These are phyloP conservation scores for Alternaria sp. DNA, from an alignment of 2,329 filamentous ascomycete species.

Conservation along the genomic window DNA sequence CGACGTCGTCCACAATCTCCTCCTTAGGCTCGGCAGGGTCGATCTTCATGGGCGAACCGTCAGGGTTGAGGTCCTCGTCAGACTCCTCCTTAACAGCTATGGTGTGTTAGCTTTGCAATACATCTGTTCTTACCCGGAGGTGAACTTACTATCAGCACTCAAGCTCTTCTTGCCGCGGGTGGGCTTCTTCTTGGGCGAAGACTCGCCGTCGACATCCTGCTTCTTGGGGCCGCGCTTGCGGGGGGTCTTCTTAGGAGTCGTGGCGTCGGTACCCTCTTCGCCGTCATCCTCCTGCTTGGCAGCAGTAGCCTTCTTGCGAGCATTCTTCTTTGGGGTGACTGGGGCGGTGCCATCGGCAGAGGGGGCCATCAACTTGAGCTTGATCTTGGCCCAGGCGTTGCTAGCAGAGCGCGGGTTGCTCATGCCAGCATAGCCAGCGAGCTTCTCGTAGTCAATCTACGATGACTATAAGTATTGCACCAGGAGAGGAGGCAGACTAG, in stretches of 20 bases:
- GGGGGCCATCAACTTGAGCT: constrained; percentile 38
- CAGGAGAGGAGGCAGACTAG: background rate
- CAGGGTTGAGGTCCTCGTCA: constrained; percentile 11
- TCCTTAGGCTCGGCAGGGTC: constrained; percentile 7
- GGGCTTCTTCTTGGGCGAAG: constrained; percentile 44
- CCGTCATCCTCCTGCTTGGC: constrained; percentile 19
- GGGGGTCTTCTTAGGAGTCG: constrained; percentile 39
- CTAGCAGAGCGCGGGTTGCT: constrained; percentile 48
- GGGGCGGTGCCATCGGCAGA: constrained; percentile 17
- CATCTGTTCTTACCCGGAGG: background rate
- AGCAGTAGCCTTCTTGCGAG: constrained; percentile 27
- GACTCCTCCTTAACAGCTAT: constrained; percentile 22
- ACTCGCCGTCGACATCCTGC: constrained; percentile 43
- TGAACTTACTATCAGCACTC: constrained; percentile 29
- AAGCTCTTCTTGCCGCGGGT: constrained; percentile 35
- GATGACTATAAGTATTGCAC: constrained; percentile 13
- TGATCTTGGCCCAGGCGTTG: constrained; percentile 51
- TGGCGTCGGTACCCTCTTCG: constrained; percentile 21
- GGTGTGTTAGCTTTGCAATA: constrained; percentile 11
- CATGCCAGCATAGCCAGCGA: constrained; percentile 49
- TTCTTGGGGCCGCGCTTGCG: constrained; percentile 47
- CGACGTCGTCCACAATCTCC: constrained; percentile 21
- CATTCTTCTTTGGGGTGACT: constrained; percentile 34
- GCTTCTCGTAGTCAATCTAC: constrained; percentile 51
- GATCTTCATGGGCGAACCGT: constrained; percentile 1